Conservation (phyloP, 139 green algal species). For the Auxenochlorella pyrenoidosa region DNA sequence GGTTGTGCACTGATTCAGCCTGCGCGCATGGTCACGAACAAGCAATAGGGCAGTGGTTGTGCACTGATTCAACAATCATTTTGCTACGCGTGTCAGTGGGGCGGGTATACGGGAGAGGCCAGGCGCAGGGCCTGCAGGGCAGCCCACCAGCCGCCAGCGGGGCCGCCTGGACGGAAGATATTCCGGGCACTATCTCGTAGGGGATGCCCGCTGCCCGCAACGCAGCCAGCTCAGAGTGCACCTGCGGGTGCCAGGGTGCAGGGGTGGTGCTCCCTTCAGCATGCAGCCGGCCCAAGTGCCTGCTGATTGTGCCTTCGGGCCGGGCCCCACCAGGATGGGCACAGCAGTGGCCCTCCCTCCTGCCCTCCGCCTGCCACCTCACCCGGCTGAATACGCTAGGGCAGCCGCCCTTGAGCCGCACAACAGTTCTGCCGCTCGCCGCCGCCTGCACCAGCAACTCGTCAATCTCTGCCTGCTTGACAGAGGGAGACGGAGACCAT, state of each 20-base stretch:
- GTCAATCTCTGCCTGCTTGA: slow-evolving; percentile 18
- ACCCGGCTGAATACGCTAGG: slow-evolving; percentile 75
- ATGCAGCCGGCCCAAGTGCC: too few relatives aligned
- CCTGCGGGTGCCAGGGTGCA: neutral
- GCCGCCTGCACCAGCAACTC: neutral
- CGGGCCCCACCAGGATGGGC: too few relatives aligned
- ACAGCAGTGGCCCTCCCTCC: neutral
- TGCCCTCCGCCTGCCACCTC: neutral
- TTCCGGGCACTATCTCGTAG: slow-evolving; percentile 77
- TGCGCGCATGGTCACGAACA: too few relatives aligned
- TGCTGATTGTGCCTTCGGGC: too few relatives aligned
- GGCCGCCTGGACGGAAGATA: slow-evolving; percentile 76
- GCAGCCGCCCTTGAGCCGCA: slow-evolving; percentile 85
- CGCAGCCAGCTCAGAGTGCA: slow-evolving; percentile 63
- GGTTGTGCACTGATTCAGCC: neutral
- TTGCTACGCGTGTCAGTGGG: too few relatives aligned
- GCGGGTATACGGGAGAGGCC: neutral
- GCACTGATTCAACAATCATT: too few relatives aligned
- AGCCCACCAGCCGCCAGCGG: slow-evolving; percentile 71
- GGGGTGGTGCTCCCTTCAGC: too few relatives aligned
- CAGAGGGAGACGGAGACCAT: neutral
- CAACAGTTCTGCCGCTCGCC: slow-evolving; percentile 55
- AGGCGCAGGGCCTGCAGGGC: neutral
- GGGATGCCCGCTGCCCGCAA: slow-evolving; percentile 50
- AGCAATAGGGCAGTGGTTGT: too few relatives aligned